phyloP scores from a whole-genome alignment of 2,329 filamentous ascomycete genomes.

The Nannizziopsis barbatae region DNA sequence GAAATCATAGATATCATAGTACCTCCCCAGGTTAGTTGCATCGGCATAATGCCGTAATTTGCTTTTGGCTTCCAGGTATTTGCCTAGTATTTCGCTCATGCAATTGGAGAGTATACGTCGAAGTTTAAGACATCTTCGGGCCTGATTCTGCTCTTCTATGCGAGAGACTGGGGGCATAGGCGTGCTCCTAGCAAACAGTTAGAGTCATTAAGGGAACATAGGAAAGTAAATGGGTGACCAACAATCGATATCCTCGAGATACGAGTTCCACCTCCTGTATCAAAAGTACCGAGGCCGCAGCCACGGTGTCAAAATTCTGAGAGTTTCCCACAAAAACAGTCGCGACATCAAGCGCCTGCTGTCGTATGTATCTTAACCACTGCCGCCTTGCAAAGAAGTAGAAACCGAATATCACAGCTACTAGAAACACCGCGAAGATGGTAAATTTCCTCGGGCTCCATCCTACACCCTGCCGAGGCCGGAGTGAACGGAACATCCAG shows the following conservation, averaged over 20 bases:
- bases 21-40: slow-evolving; percentile 74
- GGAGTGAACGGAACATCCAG: slow-evolving; percentile 61
- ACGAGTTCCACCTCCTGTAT: slow-evolving; percentile 95
- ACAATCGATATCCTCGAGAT: slow-evolving; percentile 79
- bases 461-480: slow-evolving; percentile 43
- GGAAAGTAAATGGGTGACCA: slow-evolving; percentile 26
- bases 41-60: slow-evolving; percentile 63
- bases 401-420: slow-evolving; percentile 45
- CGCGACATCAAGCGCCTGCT: slow-evolving; percentile 60
- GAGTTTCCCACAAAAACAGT: slow-evolving; percentile 59
- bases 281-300: slow-evolving; percentile 63
- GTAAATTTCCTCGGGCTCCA: slow-evolving; percentile 33
- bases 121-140: slow-evolving; percentile 66
- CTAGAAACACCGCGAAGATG: slow-evolving; percentile 37
- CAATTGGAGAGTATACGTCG: slow-evolving; percentile 62
- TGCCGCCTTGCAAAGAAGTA: slow-evolving; percentile 67
- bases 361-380: slow-evolving; percentile 67
- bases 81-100: slow-evolving; percentile 58
- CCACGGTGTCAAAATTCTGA: slow-evolving; percentile 69
- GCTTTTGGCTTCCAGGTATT: slow-evolving; percentile 59
- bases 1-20: slow-evolving; percentile 81
- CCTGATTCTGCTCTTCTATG: slow-evolving; percentile 71
- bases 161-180: slow-evolving; percentile 86
- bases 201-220: slow-evolving; percentile 1
- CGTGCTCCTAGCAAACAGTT: slow-evolving; percentile 52